Evolutionary conservation across 139 green algal genomes (phyloP).

Genomic region (Chloropicon primus): DNA sequence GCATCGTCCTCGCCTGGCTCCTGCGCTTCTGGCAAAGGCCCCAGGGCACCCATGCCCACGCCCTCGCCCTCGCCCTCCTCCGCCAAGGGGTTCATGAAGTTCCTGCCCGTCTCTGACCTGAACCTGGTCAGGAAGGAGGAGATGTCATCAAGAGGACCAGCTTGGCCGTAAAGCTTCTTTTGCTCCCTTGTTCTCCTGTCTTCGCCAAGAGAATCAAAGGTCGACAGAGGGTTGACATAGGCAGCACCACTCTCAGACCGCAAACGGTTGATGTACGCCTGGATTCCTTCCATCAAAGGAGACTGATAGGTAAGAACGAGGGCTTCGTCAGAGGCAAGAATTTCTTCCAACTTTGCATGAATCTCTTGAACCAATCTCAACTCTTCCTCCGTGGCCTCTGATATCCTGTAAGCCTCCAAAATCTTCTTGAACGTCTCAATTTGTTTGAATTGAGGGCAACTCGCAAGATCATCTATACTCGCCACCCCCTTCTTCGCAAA

Average conservation of each 20-base stretch:
- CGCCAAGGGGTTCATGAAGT: not conserved
- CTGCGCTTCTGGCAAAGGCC: not conserved
- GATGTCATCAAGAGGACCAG: not conserved
- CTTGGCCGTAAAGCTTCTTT: not conserved
- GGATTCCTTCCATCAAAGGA: not conserved
- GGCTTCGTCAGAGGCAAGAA: not conserved
- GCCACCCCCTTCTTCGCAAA: not conserved
- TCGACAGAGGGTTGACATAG: not conserved
- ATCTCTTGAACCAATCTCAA: not conserved
- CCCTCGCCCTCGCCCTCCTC: not conserved
- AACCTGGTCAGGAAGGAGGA: not conserved
- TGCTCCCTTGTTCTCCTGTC: not conserved
- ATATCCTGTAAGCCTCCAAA: not conserved
- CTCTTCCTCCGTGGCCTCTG: not conserved
- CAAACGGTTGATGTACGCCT: not conserved
- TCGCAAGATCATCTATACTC: not conserved
- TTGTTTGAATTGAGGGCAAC: not conserved
- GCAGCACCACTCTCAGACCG: not conserved
- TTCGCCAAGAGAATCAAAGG: not conserved
- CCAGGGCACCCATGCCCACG: not conserved
- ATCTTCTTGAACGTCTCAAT: not conserved
- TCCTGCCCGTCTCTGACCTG: not conserved
- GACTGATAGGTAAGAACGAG: not conserved
- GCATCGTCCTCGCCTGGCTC: not conserved
- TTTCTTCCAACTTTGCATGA: not conserved